Base-by-base conservation (phyloP, 208 protist genomes). In the Wallacemonas sp. region DNA sequence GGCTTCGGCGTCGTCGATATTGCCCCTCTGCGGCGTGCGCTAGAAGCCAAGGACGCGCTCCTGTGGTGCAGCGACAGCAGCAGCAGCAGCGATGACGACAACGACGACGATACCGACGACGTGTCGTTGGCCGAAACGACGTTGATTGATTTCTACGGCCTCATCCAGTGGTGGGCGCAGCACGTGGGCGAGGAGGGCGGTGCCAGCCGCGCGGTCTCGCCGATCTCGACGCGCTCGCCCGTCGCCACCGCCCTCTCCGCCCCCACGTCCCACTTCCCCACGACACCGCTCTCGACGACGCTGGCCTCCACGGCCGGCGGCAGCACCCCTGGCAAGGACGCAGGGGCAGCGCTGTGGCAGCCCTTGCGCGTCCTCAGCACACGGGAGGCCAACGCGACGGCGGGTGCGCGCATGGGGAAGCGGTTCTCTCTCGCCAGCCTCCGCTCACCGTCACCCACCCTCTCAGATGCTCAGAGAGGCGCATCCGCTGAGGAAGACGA, bases 151-250 rank as follows among this genome's bases (percentile, higher is more conserved):
- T 39, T 41, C 0, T 59, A 39, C 31, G 52, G 52, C 8, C 52
- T 59, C 29, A 42, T 59, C 4, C 3, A 8, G n/a, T 59, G 52
- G 52, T 59, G 52, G 52, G 10, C 22, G 14, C 52, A 39, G 18
- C 52, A 59, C 52, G 52, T 59, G 7, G 52, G 52, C 32, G 52
- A 59, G 32, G 52, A 59, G 0, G 20, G n/a, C 31, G 52, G 32
- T 25, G 31, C 52, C 4, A 59, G 52, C 22, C 52, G 52, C 3
- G 52, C 32, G 5, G 29, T 7, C 4, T 59, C 52, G 28, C 52
- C 29, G 8, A 31, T 23, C 10, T 33, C 48, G 0, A 41, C 36
- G 14, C 36, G 36, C 36, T 41, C 36, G 14, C 10, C 36, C 36
- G 10, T 7, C 36, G 36, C 0, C 14, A 14, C 14, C 36, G 36